Evolutionary conservation across 306 rosid genomes (phyloP), one percentile per base, ranked within the genome.

Genomic region (Crotalaria pallida): DNA sequence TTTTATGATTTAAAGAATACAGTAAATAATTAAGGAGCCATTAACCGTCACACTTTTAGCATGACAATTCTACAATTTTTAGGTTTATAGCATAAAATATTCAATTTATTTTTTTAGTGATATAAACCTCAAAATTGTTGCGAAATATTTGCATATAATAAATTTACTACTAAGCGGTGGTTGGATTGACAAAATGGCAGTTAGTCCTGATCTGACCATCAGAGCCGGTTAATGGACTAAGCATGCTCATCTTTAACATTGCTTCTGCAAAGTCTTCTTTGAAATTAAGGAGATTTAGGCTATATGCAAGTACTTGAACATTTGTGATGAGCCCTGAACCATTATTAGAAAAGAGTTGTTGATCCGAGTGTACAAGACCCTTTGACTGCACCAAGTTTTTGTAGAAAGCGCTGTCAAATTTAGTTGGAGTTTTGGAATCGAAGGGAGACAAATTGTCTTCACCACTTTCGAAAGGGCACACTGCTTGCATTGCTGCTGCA

Each of bases 241-340:
- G 57, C 44, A n/a, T 1, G 47, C 41, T 50, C 83, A 80, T 80
- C 73, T 74, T 80, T 0, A 78, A 7, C 88, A 84, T 84, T 31
- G 88, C 85, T 36, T 41, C 10, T 10, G 83, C 77, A 60, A 84
- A 84, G 49, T 84, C 88, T 51, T 56, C 15, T 11, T 51, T 70
- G 69, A 84, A 84, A 23, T 27, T 21, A 1, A 58, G 53, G 6
- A 41, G 2, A 36, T 62, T 48, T 36, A 27, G 59, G 68, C 67
- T 61, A n/a, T 81, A 84, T 4, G 12, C 8, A 18, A 0, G 10
- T 2, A 84, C 88, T 47, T 66, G 83, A 17, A 63, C 17, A 7
- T 71, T 69, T n/a, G 80, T 81, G 29, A 48, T 26, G n/a, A n/a
- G n/a, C 17, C 58, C 78, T 7, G 78, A 1, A 36, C 75, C 75